These are phyloP conservation scores for Talaromyces albobiverticillius DNA, from an alignment of 2,329 filamentous ascomycete species.

Conservation along the genomic window DNA sequence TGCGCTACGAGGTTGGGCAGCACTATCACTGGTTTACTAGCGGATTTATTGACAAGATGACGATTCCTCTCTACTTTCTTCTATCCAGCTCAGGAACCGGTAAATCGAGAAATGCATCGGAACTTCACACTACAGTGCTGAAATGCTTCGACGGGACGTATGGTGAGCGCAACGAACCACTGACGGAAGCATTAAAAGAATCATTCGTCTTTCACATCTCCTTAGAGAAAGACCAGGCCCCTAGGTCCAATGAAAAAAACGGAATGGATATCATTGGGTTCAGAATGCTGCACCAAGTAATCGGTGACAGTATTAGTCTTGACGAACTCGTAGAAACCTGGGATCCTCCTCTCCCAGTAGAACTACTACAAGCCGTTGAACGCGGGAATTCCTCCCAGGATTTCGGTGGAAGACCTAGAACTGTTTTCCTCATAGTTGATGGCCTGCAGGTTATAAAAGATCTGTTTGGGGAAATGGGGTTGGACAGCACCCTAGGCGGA, in stretches of 20 bases:
- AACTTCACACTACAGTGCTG: neutral
- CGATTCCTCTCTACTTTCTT: neutral
- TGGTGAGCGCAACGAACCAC: neutral
- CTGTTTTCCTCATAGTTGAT: neutral
- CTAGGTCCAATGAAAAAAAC: neutral
- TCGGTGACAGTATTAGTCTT: neutral
- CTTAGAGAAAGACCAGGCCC: neutral
- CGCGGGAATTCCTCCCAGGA: neutral
- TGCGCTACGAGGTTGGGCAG: neutral
- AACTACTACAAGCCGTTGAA: neutral
- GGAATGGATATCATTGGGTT: neutral
- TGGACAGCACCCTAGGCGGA: neutral
- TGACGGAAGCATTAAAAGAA: neutral
- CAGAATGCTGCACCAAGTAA: neutral
- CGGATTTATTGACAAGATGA: neutral
- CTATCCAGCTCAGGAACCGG: neutral
- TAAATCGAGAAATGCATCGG: neutral
- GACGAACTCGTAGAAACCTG: neutral
- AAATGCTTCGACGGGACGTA: constrained; percentile 1
- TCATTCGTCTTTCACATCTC: neutral
- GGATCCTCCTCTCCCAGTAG: neutral
- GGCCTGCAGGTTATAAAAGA: neutral
- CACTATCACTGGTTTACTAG: neutral
- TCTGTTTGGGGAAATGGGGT: neutral
- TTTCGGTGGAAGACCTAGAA: neutral